Evolutionary conservation across 2,329 filamentous ascomycete genomes (phyloP).

Genomic region (Clarireedia homoeocarpa): DNA sequence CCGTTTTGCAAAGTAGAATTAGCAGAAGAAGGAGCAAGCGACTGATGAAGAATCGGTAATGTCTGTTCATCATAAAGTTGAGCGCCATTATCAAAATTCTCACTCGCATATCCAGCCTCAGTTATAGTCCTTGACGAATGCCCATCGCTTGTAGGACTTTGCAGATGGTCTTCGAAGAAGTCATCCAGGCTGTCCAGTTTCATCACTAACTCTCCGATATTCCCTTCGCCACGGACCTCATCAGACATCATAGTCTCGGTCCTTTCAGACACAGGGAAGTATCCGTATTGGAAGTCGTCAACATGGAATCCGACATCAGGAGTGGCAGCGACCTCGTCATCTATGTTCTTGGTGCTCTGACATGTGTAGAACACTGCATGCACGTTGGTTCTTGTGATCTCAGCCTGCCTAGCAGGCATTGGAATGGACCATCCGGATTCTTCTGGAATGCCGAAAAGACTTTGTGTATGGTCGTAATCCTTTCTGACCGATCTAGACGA

Average conservation of each 20-base stretch:
- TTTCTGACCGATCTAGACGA: constrained; percentile 82
- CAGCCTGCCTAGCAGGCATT: constrained; percentile 82
- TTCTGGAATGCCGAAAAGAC: constrained; percentile 92
- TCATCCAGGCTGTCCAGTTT: constrained; percentile 74
- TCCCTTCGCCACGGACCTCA: constrained; percentile 53
- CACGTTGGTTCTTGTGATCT: constrained; percentile 80
- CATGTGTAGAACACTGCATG: constrained; percentile 96
- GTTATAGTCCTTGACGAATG: constrained; percentile 56
- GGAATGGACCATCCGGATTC: constrained; percentile 95
- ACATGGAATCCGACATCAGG: constrained; percentile 85
- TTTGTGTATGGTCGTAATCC: constrained; percentile 90
- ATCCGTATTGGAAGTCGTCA: constrained; percentile 63
- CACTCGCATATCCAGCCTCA: constrained; percentile 56
- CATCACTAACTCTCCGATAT: constrained; percentile 75
- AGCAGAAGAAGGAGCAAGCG: constrained; percentile 60
- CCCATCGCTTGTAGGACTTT: constrained; percentile 50
- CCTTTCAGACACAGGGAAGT: constrained; percentile 57
- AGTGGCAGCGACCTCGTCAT: constrained; percentile 57
- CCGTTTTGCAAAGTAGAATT: constrained; percentile 78
- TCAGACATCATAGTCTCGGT: constrained; percentile 93
- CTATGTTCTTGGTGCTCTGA: constrained; percentile 54
- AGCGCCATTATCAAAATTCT: constrained; percentile 59
- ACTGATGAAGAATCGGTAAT: constrained; percentile 80
- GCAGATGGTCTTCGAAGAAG: constrained; percentile 64
- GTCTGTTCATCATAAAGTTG: constrained; percentile 91